Conservation (phyloP, 768 basidiomycete genomes). For the Hericium coralloides region DNA sequence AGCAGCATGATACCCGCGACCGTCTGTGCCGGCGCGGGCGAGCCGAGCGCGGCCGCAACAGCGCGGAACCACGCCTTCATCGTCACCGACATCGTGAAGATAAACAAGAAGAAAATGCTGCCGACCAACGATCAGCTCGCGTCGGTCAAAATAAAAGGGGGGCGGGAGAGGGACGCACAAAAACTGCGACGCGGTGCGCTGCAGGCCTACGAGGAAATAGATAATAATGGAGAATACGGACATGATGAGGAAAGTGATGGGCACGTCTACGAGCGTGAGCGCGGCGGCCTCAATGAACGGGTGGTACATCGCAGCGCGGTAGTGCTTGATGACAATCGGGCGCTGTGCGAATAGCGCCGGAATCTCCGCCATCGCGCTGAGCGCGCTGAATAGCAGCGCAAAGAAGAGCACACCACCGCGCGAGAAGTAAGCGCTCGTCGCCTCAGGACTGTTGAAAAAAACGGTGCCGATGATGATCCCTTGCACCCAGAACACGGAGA, state of each 20-base stretch:
- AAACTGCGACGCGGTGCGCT: slow-evolving; percentile 47
- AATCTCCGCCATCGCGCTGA: slow-evolving; percentile 58
- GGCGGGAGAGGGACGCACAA: slow-evolving; percentile 37
- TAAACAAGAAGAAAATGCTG: slow-evolving; percentile 51
- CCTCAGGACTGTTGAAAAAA: slow-evolving; percentile 46
- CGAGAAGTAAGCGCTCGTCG: slow-evolving; percentile 60
- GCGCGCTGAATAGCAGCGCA: slow-evolving; percentile 47
- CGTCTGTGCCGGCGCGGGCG: slow-evolving; percentile 54
- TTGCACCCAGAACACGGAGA: slow-evolving; percentile 46
- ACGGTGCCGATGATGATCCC: slow-evolving; percentile 52
- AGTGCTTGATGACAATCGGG: slow-evolving; percentile 49
- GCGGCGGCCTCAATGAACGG: slow-evolving; percentile 47
- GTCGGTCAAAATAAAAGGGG: not conserved
- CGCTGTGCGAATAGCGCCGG: slow-evolving; percentile 47
- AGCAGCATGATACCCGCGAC: slow-evolving; percentile 44
- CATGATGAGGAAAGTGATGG: slow-evolving; percentile 41
- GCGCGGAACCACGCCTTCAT: slow-evolving; percentile 75
- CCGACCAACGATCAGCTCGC: not conserved
- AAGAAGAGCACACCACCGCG: slow-evolving; percentile 76
- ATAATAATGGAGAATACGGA: slow-evolving; percentile 38
- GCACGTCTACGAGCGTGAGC: slow-evolving; percentile 52
- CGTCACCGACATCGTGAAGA: slow-evolving; percentile 47
- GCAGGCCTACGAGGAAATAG: slow-evolving; percentile 56
- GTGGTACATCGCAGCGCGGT: slow-evolving; percentile 54
- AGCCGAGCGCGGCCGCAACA: slow-evolving; percentile 49